A percentile compares a stretch with the other conserved stretches of the same genome.
phyloP scores from a whole-genome alignment of 371 early-diverging fungal species.

The Mucor saturninus region DNA sequence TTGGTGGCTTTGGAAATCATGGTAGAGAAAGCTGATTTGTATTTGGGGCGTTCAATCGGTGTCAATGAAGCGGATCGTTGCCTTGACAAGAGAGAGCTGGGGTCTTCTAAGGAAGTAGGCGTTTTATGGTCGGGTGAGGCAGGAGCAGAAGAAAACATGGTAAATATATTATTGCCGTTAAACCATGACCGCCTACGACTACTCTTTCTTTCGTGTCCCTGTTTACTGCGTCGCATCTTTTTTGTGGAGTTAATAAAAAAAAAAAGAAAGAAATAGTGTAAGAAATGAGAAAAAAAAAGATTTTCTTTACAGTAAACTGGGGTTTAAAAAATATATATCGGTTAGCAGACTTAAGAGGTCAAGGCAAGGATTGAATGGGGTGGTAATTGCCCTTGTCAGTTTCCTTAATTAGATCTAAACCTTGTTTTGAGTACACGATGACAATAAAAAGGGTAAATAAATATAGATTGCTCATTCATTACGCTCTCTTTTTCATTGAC shows the following conservation, averaged over 20 bases:
- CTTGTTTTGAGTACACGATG: too few relatives aligned
- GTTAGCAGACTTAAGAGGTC: too few relatives aligned
- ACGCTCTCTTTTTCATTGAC: too few relatives aligned
- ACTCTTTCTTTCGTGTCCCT: slow-evolving; percentile 12
- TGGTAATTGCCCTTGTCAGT: too few relatives aligned
- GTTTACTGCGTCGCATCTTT: slow-evolving; percentile 18
- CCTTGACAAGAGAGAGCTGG: background rate
- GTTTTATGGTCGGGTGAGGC: slow-evolving; percentile 24
- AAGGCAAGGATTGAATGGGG: too few relatives aligned
- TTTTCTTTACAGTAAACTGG: background rate
- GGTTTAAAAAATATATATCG: too few relatives aligned
- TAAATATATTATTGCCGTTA: slow-evolving; percentile 18
- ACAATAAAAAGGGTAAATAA: too few relatives aligned
- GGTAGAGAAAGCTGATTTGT: slow-evolving; percentile 20
- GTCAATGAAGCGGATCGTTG: slow-evolving; percentile 26
- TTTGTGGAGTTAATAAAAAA: background rate
- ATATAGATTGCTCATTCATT: too few relatives aligned
- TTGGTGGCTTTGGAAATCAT: slow-evolving; percentile 31
- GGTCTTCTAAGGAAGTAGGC: background rate
- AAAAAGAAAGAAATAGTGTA: background rate
- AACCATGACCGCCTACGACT: slow-evolving; percentile 32
- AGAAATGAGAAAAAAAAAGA: background rate
- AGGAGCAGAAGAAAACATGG: slow-evolving; percentile 30
- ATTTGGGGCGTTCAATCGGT: slow-evolving; percentile 3
- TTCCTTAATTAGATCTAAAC: too few relatives aligned